Percentiles rank a stretch among this genome's conserved stretches.
phyloP scores from a whole-genome alignment of 225 moss, liverwort and hornwort genomes.

The Polytrichum formosum region DNA sequence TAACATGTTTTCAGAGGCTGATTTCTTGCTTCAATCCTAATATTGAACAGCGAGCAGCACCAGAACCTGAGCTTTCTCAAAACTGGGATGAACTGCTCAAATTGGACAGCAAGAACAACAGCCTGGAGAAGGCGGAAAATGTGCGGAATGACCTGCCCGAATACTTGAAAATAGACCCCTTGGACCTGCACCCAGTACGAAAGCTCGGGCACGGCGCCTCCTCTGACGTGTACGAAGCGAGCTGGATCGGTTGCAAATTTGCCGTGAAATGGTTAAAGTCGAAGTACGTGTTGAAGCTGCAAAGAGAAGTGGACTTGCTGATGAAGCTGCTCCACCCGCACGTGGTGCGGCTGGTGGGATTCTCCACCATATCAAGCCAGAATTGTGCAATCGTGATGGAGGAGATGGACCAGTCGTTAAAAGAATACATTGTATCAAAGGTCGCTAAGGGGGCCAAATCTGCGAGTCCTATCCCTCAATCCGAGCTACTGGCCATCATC shows the following conservation, averaged over 20 bases:
- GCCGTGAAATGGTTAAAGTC: constrained; percentile 8
- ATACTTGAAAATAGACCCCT: constrained; percentile 5
- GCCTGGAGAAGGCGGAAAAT: neutral
- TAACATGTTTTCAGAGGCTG: neutral
- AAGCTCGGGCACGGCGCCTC: neutral
- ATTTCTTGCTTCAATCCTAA: neutral
- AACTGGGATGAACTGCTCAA: neutral
- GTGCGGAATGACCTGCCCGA: neutral
- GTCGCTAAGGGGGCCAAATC: neutral
- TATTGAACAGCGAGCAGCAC: neutral
- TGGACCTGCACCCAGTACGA: neutral
- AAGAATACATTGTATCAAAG: neutral
- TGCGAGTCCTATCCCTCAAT: constrained; percentile 1
- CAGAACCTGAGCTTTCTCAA: neutral
- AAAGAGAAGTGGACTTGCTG: neutral
- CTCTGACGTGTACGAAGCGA: neutral
- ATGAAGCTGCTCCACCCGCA: constrained; percentile 7
- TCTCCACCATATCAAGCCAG: neutral
- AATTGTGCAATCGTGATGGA: constrained; percentile 8
- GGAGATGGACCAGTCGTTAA: neutral
- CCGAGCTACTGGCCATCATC: constrained; percentile 2
- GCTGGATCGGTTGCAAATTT: constrained; percentile 2
- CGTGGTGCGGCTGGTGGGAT: constrained; percentile 8
- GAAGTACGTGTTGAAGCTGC: neutral
- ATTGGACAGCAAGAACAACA: neutral